Evolutionary conservation across 139 green algal species (phyloP).

Genomic region (Astrephomene gubernaculifera): DNA sequence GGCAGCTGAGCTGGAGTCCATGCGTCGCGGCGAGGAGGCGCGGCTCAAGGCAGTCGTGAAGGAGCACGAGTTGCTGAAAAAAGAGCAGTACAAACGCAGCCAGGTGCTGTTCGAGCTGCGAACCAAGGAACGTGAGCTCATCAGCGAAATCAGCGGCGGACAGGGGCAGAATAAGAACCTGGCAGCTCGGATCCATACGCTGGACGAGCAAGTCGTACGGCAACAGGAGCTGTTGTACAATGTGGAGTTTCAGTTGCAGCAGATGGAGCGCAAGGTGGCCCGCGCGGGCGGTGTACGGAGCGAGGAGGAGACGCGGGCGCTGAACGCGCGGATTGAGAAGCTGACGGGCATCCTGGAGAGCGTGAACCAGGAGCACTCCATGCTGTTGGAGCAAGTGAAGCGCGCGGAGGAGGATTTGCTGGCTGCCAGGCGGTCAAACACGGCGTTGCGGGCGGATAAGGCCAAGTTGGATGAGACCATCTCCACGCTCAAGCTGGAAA

Average conservation of each 20-base stretch:
- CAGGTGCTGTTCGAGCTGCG: slow-evolving; percentile 74
- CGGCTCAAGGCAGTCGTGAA: slow-evolving; percentile 59
- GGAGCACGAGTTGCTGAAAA: slow-evolving; percentile 66
- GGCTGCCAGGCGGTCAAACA: slow-evolving; percentile 56
- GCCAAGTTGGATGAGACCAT: slow-evolving; percentile 70
- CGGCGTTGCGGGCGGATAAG: slow-evolving; percentile 40
- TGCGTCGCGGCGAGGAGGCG: slow-evolving; percentile 61
- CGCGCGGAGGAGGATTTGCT: slow-evolving; percentile 79
- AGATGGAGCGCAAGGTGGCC: slow-evolving; percentile 86
- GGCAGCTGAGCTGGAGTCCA: slow-evolving; percentile 61
- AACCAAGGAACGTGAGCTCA: slow-evolving; percentile 73
- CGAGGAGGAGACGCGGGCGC: slow-evolving; percentile 82
- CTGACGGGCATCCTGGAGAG: slow-evolving; percentile 71
- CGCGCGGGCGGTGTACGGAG: slow-evolving; percentile 79
- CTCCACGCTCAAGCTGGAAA: slow-evolving; percentile 76
- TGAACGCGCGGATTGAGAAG: slow-evolving; percentile 76
- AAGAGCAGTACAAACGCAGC: slow-evolving; percentile 72
- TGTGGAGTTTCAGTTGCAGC: slow-evolving; percentile 84
- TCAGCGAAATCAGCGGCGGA: slow-evolving; percentile 79
- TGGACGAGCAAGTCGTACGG: slow-evolving; percentile 78
- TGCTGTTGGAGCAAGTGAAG: slow-evolving; percentile 83
- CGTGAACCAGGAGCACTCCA: slow-evolving; percentile 71
- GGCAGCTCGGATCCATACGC: slow-evolving; percentile 57
- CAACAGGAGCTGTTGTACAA: slow-evolving; percentile 92
- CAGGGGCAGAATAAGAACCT: slow-evolving; percentile 86